phyloP scores from a whole-genome alignment of 2,329 filamentous ascomycete species.

The Arachnopeziza araneosa region DNA sequence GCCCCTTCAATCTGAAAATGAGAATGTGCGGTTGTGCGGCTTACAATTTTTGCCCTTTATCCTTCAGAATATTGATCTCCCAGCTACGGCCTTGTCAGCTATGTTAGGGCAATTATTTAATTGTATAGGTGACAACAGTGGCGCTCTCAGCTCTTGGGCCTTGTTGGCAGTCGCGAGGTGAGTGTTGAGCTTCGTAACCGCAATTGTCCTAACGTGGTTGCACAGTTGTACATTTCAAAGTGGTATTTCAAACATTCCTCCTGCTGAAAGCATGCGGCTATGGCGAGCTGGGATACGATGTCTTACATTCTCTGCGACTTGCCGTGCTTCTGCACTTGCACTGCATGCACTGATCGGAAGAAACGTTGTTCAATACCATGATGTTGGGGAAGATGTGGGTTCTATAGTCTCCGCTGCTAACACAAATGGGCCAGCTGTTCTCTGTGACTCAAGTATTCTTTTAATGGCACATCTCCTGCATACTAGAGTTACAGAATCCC shows the following conservation, averaged over 20 bases:
- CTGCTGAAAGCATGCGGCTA: constrained; percentile 60
- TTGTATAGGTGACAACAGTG: constrained; percentile 65
- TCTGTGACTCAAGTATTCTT: constrained; percentile 73
- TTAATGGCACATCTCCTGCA: constrained; percentile 68
- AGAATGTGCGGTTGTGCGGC: constrained; percentile 25
- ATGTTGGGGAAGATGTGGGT: constrained; percentile 63
- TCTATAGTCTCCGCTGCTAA: constrained; percentile 72
- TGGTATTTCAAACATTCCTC: constrained; percentile 31
- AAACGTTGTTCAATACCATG: constrained; percentile 61
- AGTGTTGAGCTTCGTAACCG: constrained; percentile 23
- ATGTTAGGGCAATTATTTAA: constrained; percentile 53
- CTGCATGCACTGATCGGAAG: constrained; percentile 62
- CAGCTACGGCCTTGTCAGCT: constrained; percentile 46
- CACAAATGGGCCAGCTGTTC: constrained; percentile 68
- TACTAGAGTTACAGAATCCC: constrained; percentile 60
- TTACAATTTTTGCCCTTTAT: constrained; percentile 50
- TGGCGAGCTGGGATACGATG: constrained; percentile 72
- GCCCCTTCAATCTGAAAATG: constrained; percentile 21
- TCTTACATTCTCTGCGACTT: constrained; percentile 63
- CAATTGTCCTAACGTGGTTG: constrained; percentile 11
- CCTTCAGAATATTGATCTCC: constrained; percentile 40
- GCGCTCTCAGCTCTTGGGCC: constrained; percentile 68
- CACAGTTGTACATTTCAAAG: constrained; percentile 42
- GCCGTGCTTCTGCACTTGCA: constrained; percentile 67
- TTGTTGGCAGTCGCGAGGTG: constrained; percentile 78